Evolutionary conservation across 495 filamentous ascomycete genomes (phyloP).

Genomic region (Aspergillus ellipticus): DNA sequence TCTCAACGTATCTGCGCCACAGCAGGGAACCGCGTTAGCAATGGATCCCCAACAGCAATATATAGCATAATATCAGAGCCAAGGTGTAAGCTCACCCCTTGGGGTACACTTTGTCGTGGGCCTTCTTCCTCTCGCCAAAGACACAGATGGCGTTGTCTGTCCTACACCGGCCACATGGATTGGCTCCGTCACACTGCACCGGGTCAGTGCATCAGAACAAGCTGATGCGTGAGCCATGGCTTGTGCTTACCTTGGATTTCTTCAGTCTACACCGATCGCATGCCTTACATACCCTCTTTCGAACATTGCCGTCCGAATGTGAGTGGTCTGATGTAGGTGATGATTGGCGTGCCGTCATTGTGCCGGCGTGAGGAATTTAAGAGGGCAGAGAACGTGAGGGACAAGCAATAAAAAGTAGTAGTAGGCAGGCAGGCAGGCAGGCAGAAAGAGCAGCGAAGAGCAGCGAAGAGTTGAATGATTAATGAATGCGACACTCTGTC

Average conservation of each 20-base stretch:
- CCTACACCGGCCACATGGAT: slow-evolving; percentile 57
- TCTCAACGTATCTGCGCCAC: slow-evolving; percentile 57
- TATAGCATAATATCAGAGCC: slow-evolving; percentile 7
- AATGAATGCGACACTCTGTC: slow-evolving; percentile 1
- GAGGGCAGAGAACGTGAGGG: slow-evolving; percentile 7
- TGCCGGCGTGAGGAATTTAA: slow-evolving; percentile 8
- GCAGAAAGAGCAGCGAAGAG: neutral
- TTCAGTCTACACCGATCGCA: slow-evolving; percentile 63
- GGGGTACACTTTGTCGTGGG: slow-evolving; percentile 60
- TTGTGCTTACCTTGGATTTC: slow-evolving; percentile 58
- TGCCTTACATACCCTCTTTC: slow-evolving; percentile 61
- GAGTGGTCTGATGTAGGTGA: slow-evolving; percentile 43
- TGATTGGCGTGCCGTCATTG: slow-evolving; percentile 46
- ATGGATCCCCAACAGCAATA: slow-evolving; percentile 1
- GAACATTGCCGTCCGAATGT: slow-evolving; percentile 41
- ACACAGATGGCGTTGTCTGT: slow-evolving; percentile 59
- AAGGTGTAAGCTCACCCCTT: slow-evolving; percentile 52
- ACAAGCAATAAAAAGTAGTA: too few relatives aligned
- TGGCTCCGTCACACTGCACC: slow-evolving; percentile 56
- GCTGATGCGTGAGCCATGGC: slow-evolving; percentile 15
- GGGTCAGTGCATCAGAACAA: slow-evolving; percentile 22
- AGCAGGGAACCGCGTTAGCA: slow-evolving; percentile 4
- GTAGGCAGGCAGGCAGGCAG: too few relatives aligned
- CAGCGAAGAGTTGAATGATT: neutral
- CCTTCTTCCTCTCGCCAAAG: slow-evolving; percentile 60